phyloP scores from a whole-genome alignment of 495 filamentous ascomycete genomes.

The Podospora bellae-mahoneyi region DNA sequence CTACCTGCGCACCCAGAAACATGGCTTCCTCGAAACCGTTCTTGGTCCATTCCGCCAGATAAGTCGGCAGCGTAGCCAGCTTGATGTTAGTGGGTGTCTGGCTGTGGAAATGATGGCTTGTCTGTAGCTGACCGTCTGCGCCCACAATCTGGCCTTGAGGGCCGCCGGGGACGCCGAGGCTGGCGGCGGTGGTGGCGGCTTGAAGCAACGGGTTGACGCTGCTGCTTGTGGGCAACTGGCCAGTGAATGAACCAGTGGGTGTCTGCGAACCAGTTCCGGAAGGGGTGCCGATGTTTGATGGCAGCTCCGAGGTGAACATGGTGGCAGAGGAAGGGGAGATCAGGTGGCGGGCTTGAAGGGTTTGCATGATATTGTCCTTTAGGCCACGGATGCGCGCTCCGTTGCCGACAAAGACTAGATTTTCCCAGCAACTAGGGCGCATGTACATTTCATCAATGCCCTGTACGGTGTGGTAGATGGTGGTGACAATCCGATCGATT shows the following conservation, averaged over 20 bases:
- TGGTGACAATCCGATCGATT: constrained; percentile 73
- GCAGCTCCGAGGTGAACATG: constrained; percentile 95
- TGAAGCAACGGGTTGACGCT: constrained; percentile 89
- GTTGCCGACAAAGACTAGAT: constrained; percentile 81
- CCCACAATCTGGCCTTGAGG: constrained; percentile 22
- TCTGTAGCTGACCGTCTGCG: constrained; percentile 32
- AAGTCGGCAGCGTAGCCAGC: constrained; percentile 71
- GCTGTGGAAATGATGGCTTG: constrained; percentile 68
- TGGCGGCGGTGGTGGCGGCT: constrained; percentile 76
- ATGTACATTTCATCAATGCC: constrained; percentile 73
- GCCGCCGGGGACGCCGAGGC: constrained; percentile 53
- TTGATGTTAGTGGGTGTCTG: constrained; percentile 90
- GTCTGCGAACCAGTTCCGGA: constrained; percentile 89
- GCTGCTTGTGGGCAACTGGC: constrained; percentile 50
- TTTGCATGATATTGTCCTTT: constrained; percentile 78
- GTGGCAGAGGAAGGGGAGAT: constrained; percentile 87
- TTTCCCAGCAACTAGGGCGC: constrained; percentile 85
- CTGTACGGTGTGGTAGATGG: constrained; percentile 76
- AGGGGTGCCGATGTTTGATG: constrained; percentile 85
- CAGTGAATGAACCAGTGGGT: constrained; percentile 62
- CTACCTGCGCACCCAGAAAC: constrained; percentile 78
- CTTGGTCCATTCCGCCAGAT: constrained; percentile 93
- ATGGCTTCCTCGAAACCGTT: constrained; percentile 71
- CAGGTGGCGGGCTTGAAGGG: constrained; percentile 75
- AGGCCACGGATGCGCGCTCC: constrained; percentile 81